These are phyloP conservation scores for Paramecium primaurelia DNA, from an alignment of 73 alveolate species.

Conservation along the genomic window DNA sequence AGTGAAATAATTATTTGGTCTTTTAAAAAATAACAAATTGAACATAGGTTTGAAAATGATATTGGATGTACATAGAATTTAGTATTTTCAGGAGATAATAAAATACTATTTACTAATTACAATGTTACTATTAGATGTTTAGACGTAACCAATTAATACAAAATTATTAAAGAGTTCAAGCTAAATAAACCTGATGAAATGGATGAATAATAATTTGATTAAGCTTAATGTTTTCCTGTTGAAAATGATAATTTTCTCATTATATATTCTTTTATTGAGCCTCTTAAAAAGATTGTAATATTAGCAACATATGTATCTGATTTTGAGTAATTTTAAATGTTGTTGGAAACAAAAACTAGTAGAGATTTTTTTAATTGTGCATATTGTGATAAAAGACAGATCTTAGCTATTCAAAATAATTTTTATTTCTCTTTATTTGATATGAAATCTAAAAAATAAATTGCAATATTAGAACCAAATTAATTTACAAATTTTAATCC, in stretches of 20 bases:
- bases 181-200: background rate
- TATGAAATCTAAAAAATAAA: no score
- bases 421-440: no score
- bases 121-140: background rate
- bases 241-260: background rate
- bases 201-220: no score
- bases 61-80: background rate
- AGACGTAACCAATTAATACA: background rate
- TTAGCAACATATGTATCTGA: background rate
- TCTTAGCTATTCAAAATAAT: no score
- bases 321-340: background rate
- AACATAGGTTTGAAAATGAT: background rate
- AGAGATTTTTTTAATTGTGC: no score
- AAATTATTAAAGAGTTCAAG: background rate
- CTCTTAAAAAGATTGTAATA: background rate
- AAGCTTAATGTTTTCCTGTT: background rate
- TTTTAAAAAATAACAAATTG: no score
- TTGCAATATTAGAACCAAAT: no score
- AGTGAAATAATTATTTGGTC: background rate
- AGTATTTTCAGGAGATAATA: background rate
- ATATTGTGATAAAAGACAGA: no score
- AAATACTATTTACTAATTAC: background rate
- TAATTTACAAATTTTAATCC: background rate
- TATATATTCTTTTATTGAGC: no score
- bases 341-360: no score